Base-by-base conservation (phyloP, 208 protist species). In the Trypanosoma platydactyli region DNA sequence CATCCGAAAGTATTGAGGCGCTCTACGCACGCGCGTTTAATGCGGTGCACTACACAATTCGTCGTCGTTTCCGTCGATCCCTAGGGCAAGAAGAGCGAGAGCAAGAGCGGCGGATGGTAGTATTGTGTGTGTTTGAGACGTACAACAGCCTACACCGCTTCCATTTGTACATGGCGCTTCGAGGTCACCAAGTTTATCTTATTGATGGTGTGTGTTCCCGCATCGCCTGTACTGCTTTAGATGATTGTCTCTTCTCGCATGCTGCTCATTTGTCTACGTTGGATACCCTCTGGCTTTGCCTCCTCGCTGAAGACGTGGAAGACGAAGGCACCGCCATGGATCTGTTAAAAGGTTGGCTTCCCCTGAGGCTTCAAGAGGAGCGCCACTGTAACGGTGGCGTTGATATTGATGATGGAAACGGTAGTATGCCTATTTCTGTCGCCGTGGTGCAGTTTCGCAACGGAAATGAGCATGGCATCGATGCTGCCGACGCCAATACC, bases 141-240 rank as follows among this genome's bases (percentile, higher is more conserved):
- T 89, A 89, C 71, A 58, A 57, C n/a, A 69, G 62, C 3, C 73
- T 92, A 6, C 73, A 76, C 25, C 73, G 80, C 30, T 89, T 92
- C 66, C 68, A 89, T n/a, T 68, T 83, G 50, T 92, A 80, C 69
- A 89, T 92, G 86, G 73, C 83, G 20, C 62, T 92, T 52, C 82
- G 86, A 0, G 86, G 86, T 3, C 82, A 92, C 66, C 49, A 73
- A 12, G 73, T 92, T 29, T 59, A 74, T 22, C 75, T 88, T 46
- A 64, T 80, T n/a, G 79, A 91, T 59, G 85, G 85, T 44, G 53
- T 60, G 1, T 40, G 53, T 30, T 30, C 16, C 22, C 22, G 20
- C 38, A 15, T 30, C 52, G 16, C 46, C 40, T 27, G 53, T 51
- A 15, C 29, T 63, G 46, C 68, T 73, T 38, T 59, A 27, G 24